phyloP scores from a whole-genome alignment of 208 protist species.

The Leishmania braziliensis region DNA sequence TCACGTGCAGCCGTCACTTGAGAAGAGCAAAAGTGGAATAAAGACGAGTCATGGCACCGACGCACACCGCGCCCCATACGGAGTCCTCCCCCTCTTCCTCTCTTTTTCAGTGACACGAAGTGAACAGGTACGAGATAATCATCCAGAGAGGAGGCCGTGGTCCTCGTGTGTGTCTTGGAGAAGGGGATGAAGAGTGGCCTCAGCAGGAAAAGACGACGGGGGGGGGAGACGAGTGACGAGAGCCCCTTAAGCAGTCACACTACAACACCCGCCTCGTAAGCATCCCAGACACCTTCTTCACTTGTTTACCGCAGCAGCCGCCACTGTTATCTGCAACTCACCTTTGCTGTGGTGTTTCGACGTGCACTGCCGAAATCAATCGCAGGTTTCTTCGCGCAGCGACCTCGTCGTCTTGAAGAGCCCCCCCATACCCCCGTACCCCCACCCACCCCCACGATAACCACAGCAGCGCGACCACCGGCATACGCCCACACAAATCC shows the following conservation, averaged over 20 bases:
- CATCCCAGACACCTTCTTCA: neutral
- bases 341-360: neutral
- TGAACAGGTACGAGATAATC: neutral
- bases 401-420: neutral
- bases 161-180: neutral
- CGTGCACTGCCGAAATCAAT: neutral
- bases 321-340: neutral
- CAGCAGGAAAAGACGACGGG: neutral
- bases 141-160: neutral
- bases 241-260: neutral
- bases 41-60: no score
- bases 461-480: neutral
- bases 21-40: neutral
- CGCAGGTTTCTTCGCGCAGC: neutral
- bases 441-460: neutral
- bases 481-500: neutral
- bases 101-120: neutral
- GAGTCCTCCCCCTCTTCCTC: neutral
- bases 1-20: neutral
- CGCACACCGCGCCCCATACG: neutral
- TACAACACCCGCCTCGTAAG: neutral
- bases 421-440: neutral
- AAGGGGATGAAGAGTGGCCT: neutral
- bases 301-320: neutral
- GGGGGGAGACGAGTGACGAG: neutral